Evolutionary conservation across 1,284 basidiomycete species (phyloP), one percentile per base, ranked within the genome.

Genomic region (Papiliotrema fonsecae): DNA sequence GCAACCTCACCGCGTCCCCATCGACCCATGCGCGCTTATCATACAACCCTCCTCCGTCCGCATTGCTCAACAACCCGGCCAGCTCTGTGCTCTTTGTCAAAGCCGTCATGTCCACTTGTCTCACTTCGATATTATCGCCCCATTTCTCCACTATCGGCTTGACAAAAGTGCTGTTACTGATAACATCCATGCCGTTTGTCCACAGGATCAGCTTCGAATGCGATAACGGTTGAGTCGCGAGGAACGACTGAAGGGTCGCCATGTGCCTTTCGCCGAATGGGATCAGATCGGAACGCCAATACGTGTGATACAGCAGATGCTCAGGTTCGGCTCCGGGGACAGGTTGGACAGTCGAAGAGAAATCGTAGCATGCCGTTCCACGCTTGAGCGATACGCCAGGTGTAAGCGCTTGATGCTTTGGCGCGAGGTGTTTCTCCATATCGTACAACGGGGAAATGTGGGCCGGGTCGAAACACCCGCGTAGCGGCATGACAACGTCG

Each of bases 21-120:
- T 94, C 91, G n/a, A 93, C 77, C 91, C 91, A 94, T 7, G 87
- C 91, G 63, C 83, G 83, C 60, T 77, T 70, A 69, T 96, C 91
- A 24, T 62, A 64, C 11, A 70, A 39, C 0, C 56, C 56, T 5
- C 50, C 55, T 7, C 56, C 56, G 49, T 88, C 69, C 45, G 67
- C 52, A 61, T 79, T 84, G 24, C 47, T 50, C 4, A 70, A 45
- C 16, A 69, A 21, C 1, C 78, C 81, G 46, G 86, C 81, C 62
- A 96, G 75, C 46, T 79, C 81, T 1, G 91, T 97, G 4, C 86
- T 86, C 44, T 67, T 74, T 27, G 89, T 86, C 41, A 96, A 75
- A 24, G 63, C 57, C 4, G 76, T 70, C 47, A 90, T 82, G 64
- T 92, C 80, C 42, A 85, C 86, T 28, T 83, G 70, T 22, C 78